Conservation (phyloP, 2,329 filamentous ascomycete genomes). For the Aspergillus phoenicis region DNA sequence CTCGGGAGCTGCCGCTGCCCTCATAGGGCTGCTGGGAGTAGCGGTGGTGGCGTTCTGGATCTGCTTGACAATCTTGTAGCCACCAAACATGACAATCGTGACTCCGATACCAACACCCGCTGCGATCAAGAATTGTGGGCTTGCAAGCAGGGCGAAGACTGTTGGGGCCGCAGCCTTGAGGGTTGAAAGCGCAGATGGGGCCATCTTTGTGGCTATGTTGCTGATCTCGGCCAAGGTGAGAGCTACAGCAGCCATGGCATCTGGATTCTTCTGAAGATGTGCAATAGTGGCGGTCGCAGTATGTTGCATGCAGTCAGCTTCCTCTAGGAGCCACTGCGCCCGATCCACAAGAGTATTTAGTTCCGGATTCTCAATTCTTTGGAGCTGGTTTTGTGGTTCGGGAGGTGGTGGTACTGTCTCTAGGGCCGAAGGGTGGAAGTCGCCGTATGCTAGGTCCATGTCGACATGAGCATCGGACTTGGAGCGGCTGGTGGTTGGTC, state of each 20-base stretch:
- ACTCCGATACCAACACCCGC: conserved; percentile 85
- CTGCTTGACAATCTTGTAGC: conserved; percentile 95
- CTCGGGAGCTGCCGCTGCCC: conserved; percentile 8
- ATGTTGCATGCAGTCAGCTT: conserved; percentile 86
- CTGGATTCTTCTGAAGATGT: conserved; percentile 78
- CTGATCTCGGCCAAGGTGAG: conserved; percentile 91
- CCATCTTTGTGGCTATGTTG: conserved; percentile 78
- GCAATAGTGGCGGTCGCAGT: conserved; percentile 80
- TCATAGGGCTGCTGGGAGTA: neutral
- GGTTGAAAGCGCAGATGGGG: conserved; percentile 72
- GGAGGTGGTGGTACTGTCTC: conserved; percentile 27
- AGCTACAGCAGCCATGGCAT: conserved; percentile 90
- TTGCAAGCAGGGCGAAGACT: conserved; percentile 81
- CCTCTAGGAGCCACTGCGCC: conserved; percentile 77
- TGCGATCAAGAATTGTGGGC: conserved; percentile 92
- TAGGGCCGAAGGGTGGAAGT: conserved; percentile 67
- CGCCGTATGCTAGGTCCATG: conserved; percentile 89
- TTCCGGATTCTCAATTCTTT: conserved; percentile 57
- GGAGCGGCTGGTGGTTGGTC: conserved; percentile 32
- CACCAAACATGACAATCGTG: conserved; percentile 94
- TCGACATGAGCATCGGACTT: conserved; percentile 60
- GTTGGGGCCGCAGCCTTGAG: conserved; percentile 82
- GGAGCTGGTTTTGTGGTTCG: conserved; percentile 23
- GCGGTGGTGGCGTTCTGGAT: conserved; percentile 55
- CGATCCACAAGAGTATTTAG: conserved; percentile 70